These are phyloP conservation scores for Saprolegnia parasitica DNA, from an alignment of 352 stramenopile genomes.

Conservation along the genomic window DNA sequence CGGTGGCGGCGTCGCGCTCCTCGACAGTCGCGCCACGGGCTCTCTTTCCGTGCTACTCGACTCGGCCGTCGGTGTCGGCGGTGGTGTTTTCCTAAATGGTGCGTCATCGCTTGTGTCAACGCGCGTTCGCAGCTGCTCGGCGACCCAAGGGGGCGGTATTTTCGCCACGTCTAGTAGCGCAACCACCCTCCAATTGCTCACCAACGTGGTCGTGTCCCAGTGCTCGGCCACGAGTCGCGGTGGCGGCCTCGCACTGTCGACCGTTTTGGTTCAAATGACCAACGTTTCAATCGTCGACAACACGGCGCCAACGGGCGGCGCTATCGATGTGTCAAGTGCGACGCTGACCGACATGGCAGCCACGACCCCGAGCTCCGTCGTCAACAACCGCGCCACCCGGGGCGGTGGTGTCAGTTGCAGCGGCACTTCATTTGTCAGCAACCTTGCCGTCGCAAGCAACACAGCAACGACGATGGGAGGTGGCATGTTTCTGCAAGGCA, in stretches of 20 bases:
- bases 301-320: constrained; percentile 4
- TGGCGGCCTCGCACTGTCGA: neutral
- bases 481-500: constrained; percentile 18
- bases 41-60: neutral
- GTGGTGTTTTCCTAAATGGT: neutral
- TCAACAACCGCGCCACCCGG: neutral
- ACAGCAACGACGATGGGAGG: neutral
- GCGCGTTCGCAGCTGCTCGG: neutral
- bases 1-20: constrained; percentile 4
- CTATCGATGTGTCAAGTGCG: neutral
- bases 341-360: neutral
- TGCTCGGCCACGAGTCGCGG: neutral
- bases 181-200: neutral
- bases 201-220: neutral
- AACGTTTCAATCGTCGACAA: neutral
- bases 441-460: constrained; percentile 6
- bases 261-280: neutral
- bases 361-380: neutral
- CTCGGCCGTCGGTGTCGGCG: neutral
- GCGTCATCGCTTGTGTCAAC: neutral
- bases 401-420: neutral
- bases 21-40: neutral
- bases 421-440: neutral
- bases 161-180: neutral
- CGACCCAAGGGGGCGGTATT: constrained; percentile 8